Conservation (phyloP, 768 basidiomycete species). For the Boletellus emodensis region DNA sequence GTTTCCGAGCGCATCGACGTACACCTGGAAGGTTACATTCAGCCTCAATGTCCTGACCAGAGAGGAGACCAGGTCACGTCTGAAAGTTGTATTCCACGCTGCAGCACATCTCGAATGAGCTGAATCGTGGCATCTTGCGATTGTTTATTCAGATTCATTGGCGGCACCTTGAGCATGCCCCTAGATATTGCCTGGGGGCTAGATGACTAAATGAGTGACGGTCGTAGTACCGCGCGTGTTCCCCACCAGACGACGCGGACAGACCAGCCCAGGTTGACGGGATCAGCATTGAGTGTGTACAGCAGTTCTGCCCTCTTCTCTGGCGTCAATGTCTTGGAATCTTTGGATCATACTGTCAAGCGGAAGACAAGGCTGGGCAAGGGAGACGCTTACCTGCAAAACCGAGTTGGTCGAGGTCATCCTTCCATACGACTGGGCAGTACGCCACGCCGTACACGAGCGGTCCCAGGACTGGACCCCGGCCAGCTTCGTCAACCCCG, state of each 20-base stretch:
- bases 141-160: conserved; percentile 83
- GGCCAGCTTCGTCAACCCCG: conserved; percentile 97
- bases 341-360: conserved; percentile 38
- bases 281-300: conserved; percentile 63
- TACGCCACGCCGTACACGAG: conserved; percentile 96
- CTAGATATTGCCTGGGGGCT: conserved; percentile 90
- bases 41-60: not conserved
- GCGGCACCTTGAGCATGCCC: conserved; percentile 84
- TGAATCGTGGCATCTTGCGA: conserved; percentile 86
- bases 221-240: not conserved
- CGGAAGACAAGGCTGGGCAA: not conserved
- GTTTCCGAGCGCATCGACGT: conserved; percentile 91
- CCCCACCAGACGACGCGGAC: conserved; percentile 68
- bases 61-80: conserved; percentile 46
- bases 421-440: conserved; percentile 76
- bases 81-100: conserved; percentile 72
- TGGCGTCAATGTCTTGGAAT: conserved; percentile 86
- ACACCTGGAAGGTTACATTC: conserved; percentile 51
- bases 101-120: conserved; percentile 82
- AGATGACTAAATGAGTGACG: conserved; percentile 9
- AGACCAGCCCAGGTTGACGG: conserved; percentile 74
- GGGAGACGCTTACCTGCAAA: conserved; percentile 69
- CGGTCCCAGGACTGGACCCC: conserved; percentile 93
- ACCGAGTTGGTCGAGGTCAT: conserved; percentile 71
- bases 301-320: conserved; percentile 65